Percentiles rank a stretch among this genome's conserved stretches.
Conservation (phyloP, 192 early-diverging fungal genomes). For the Chytriomyces hyalinus region DNA sequence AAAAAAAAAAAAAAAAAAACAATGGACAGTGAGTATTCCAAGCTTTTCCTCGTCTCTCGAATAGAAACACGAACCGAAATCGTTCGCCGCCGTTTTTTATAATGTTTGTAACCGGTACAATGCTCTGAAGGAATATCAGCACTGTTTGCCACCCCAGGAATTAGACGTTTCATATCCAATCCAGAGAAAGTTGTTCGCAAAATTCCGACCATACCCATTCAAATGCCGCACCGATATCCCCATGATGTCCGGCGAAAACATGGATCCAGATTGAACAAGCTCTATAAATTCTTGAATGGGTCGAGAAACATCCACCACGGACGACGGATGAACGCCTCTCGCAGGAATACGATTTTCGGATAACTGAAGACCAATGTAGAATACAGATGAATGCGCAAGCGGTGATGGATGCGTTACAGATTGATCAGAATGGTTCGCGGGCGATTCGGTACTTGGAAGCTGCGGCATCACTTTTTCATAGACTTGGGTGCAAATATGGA, state of each 20-base stretch:
- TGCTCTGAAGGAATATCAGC: neutral
- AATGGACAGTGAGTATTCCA: too few relatives aligned
- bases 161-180: neutral
- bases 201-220: slow-evolving; percentile 42
- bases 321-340: slow-evolving; percentile 48
- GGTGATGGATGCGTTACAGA: too few relatives aligned
- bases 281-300: slow-evolving; percentile 81
- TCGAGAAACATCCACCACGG: slow-evolving; percentile 72
- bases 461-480: slow-evolving; percentile 52
- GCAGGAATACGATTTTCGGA: slow-evolving; percentile 23
- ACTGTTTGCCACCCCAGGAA: neutral
- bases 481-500: slow-evolving; percentile 88
- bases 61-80: too few relatives aligned
- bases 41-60: too few relatives aligned
- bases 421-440: too few relatives aligned
- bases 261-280: slow-evolving; percentile 79
- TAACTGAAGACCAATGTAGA: slow-evolving; percentile 87
- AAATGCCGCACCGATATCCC: slow-evolving; percentile 61
- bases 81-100: neutral
- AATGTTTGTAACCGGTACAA: neutral
- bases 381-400: slow-evolving; percentile 73
- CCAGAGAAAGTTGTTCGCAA: slow-evolving; percentile 1
- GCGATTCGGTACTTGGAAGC: too few relatives aligned
- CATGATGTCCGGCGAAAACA: slow-evolving; percentile 70
- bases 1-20: too few relatives aligned